Percentiles rank a stretch among this genome's conserved stretches.
Evolutionary conservation across 1,284 basidiomycete genomes (phyloP).

Genomic region (Leccinum subrobustum): DNA sequence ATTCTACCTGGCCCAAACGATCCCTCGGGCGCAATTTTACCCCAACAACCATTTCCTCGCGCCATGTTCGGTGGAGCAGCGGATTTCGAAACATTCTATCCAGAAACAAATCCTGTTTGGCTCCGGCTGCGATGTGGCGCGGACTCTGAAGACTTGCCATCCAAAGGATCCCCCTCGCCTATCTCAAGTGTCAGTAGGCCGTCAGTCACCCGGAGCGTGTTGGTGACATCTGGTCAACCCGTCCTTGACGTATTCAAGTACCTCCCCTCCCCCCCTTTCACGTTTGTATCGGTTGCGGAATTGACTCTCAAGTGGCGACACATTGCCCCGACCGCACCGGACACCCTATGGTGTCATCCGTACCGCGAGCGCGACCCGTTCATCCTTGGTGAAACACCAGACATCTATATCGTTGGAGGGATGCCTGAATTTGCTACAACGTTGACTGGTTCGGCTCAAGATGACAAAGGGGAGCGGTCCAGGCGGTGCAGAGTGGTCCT

Average conservation of each 20-base stretch:
- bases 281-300: slow-evolving; percentile 72
- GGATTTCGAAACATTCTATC: slow-evolving; percentile 64
- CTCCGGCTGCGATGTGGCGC: slow-evolving; percentile 51
- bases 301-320: slow-evolving; percentile 92
- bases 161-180: slow-evolving; percentile 7
- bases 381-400: slow-evolving; percentile 79
- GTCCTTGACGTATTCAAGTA: slow-evolving; percentile 97
- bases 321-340: slow-evolving; percentile 95
- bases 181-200: slow-evolving; percentile 18
- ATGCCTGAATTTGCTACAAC: slow-evolving; percentile 83
- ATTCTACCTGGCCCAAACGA: slow-evolving; percentile 85
- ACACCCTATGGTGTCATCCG: slow-evolving; percentile 98
- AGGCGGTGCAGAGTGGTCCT: slow-evolving; percentile 75
- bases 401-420: slow-evolving; percentile 92
- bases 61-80: slow-evolving; percentile 84
- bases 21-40: slow-evolving; percentile 85
- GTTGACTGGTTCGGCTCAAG: slow-evolving; percentile 45
- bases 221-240: slow-evolving; percentile 89
- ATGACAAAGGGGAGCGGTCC: slow-evolving; percentile 29
- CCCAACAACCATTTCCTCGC: slow-evolving; percentile 91
- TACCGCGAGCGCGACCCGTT: slow-evolving; percentile 91
- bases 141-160: slow-evolving; percentile 19
- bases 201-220: slow-evolving; percentile 50
- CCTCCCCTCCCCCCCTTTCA: slow-evolving; percentile 63
- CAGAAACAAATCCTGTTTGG: slow-evolving; percentile 92